A percentile compares a stretch with the other conserved stretches of the same genome.
phyloP scores from a whole-genome alignment of 352 stramenopile genomes.

The Phytopythium ostracodes region DNA sequence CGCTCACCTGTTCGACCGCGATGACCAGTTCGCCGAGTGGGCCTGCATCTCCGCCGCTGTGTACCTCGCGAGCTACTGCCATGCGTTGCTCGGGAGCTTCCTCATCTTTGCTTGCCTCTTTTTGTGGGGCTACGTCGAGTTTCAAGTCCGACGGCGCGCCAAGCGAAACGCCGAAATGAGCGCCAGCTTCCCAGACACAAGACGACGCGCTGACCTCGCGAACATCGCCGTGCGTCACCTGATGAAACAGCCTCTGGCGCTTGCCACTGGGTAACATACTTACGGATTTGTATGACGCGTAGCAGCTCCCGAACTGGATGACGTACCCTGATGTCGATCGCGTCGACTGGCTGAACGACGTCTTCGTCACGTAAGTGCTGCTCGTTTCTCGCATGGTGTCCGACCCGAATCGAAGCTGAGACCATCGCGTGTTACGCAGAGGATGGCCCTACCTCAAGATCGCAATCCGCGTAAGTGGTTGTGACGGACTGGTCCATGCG shows the following conservation, averaged over 20 bases:
- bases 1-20: constrained; percentile 21
- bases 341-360: constrained; percentile 78
- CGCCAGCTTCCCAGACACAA: constrained; percentile 16
- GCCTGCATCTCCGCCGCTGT: constrained; percentile 28
- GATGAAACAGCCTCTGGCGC: neutral
- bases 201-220: constrained; percentile 20
- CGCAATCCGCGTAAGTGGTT: constrained; percentile 46
- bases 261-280: neutral
- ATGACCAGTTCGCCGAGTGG: constrained; percentile 28
- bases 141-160: constrained; percentile 28
- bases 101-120: constrained; percentile 32
- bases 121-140: constrained; percentile 54
- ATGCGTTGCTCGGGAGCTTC: constrained; percentile 38
- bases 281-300: neutral
- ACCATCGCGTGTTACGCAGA: constrained; percentile 16
- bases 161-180: constrained; percentile 10
- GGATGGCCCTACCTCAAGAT: constrained; percentile 75
- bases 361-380: constrained; percentile 37
- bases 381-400: neutral
- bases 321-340: constrained; percentile 61
- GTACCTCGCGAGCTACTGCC: constrained; percentile 28
- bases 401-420: neutral
- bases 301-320: constrained; percentile 50
- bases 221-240: constrained; percentile 17
- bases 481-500: too few species aligned